These are phyloP conservation scores for Guadua angustifolia DNA, from an alignment of 176 grass and related monocot genomes.

Conservation along the genomic window DNA sequence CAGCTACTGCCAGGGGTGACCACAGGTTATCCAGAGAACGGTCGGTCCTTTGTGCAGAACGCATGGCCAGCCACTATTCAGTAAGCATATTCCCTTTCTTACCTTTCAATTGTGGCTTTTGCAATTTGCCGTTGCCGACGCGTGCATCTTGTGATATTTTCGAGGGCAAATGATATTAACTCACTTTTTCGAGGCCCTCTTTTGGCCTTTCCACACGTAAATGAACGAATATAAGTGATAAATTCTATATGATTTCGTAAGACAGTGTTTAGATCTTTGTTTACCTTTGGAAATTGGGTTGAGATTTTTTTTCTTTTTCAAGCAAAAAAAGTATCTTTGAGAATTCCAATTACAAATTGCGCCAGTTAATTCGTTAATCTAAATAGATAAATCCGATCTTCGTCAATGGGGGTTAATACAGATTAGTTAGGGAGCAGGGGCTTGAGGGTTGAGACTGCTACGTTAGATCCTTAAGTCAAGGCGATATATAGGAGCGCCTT, in stretches of 20 bases:
- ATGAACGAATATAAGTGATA: neutral
- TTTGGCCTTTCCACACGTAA: neutral
- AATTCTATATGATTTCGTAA: neutral
- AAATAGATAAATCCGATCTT: neutral
- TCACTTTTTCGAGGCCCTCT: neutral
- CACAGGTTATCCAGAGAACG: slow-evolving; percentile 43
- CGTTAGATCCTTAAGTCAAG: neutral
- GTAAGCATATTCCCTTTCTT: neutral
- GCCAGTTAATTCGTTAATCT: neutral
- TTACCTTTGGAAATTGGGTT: neutral
- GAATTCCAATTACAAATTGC: neutral
- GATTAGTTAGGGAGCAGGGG: neutral
- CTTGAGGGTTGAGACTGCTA: neutral
- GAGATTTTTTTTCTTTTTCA: neutral
- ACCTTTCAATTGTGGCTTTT: neutral
- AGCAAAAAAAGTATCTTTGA: neutral
- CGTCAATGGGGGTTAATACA: neutral
- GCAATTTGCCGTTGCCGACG: neutral
- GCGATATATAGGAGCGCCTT: neutral
- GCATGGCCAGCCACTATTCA: slow-evolving; percentile 5
- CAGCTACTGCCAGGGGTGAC: neutral
- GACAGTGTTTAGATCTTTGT: neutral
- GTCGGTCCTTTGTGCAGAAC: slow-evolving; percentile 9
- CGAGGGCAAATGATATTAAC: neutral
- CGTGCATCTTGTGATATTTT: slow-evolving; percentile 15